These are phyloP conservation scores for Nitzschia sp. DNA, from an alignment of 108 stramenopile species.

Conservation along the genomic window DNA sequence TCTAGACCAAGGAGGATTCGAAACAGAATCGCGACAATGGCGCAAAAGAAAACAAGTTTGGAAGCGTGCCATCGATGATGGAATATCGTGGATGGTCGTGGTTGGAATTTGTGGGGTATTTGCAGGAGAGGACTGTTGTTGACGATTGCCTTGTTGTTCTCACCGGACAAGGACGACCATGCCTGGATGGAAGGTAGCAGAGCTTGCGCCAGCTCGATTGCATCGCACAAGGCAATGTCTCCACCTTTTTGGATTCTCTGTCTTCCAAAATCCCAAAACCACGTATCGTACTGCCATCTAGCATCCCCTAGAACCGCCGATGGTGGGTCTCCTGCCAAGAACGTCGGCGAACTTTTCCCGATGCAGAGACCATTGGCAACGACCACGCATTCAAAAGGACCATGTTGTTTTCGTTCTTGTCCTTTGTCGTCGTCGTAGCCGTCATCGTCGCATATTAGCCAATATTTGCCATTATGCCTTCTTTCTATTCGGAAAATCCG, in stretches of 20 bases:
- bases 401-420: background rate
- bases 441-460: background rate
- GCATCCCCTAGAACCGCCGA: slow-evolving; percentile 19
- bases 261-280: slow-evolving; percentile 4
- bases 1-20: background rate
- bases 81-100: background rate
- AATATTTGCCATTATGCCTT: background rate
- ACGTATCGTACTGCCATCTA: background rate
- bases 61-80: slow-evolving; percentile 1
- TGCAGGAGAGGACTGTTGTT: background rate
- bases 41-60: background rate
- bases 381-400: slow-evolving; percentile 23
- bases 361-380: slow-evolving; percentile 12
- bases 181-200: background rate
- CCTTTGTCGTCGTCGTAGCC: background rate
- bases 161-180: too few species aligned
- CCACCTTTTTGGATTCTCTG: slow-evolving; percentile 12
- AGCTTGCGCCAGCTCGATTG: slow-evolving; percentile 1
- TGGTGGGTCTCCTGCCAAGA: background rate
- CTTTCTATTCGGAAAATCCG: background rate
- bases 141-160: background rate
- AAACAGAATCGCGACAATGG: background rate
- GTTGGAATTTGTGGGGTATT: background rate
- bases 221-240: slow-evolving; percentile 24
- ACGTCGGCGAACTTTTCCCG: too few species aligned